Evolutionary conservation across 495 filamentous ascomycete species (phyloP).

Genomic region (Penicillium turbatum): DNA sequence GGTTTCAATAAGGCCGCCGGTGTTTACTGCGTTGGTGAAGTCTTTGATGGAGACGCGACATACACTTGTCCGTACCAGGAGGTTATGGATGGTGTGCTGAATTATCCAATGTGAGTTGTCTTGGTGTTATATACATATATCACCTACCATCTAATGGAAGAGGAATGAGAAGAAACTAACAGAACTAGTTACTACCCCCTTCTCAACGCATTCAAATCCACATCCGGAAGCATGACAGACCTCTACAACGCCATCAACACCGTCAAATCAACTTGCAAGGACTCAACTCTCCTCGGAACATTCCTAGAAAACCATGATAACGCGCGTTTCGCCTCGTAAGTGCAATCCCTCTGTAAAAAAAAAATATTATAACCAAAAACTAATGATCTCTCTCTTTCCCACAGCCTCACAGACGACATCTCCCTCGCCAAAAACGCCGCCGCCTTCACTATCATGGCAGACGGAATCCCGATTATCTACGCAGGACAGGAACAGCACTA

Average conservation of each 20-base stretch:
- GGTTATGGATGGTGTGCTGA: constrained; percentile 57
- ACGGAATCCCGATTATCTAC: constrained; percentile 65
- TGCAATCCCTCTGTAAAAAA: too few species aligned
- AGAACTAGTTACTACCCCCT: constrained; percentile 51
- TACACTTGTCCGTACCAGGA: constrained; percentile 65
- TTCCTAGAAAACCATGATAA: constrained; percentile 83
- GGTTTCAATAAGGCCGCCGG: constrained; percentile 60
- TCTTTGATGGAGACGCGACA: constrained; percentile 55
- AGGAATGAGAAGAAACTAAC: neutral
- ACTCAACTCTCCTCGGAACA: constrained; percentile 62
- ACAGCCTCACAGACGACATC: constrained; percentile 45
- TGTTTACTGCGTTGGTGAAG: constrained; percentile 68
- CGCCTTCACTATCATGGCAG: constrained; percentile 65
- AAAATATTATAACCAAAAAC: neutral
- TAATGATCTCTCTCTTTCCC: neutral
- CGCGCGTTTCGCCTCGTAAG: constrained; percentile 57
- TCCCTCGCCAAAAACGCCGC: constrained; percentile 64
- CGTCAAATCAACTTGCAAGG: constrained; percentile 51
- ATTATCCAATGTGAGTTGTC: constrained; percentile 56
- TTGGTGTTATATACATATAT: too few species aligned
- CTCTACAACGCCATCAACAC: constrained; percentile 57
- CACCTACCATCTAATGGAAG: too few species aligned
- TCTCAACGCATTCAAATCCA: constrained; percentile 56
- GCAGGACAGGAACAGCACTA: constrained; percentile 75
- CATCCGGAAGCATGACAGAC: constrained; percentile 52